Base-by-base conservation (phyloP, 1,139 yeast genomes). In the Pneumocystis canis region DNA sequence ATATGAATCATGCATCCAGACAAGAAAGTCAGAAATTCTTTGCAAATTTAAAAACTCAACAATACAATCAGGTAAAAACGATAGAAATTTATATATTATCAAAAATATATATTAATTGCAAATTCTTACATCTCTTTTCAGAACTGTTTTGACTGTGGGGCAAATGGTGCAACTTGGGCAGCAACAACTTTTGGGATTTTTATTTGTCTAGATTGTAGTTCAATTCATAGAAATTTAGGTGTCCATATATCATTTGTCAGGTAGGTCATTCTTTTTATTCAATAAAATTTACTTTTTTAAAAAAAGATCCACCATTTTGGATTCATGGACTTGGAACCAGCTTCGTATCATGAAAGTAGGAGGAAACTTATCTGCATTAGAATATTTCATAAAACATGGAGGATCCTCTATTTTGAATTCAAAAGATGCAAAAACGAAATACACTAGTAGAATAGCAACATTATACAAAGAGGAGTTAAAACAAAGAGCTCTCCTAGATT, bases 121-220 rank as follows among this genome's bases (percentile, higher is more conserved):
- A 5, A 7, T 47, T 5, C 31, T 47, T 47, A 47, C 54, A 47
- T 5, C n/a, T n/a, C n/a, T 47, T 47, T 47, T 28, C 25, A 47
- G 54, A 47, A 57, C 72, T 92, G 99, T 76, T 86, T 89, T 73
- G 99, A 92, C 75, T 94, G 98, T 75, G 81, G 80, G 56, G 95
- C 97, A 3, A 95, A 95, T 66, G 90, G 90, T 73, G 98, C 99
- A 7, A 96, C 94, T 71, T 92, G 99, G 99, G 96, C 98, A 3
- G 88, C 97, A 11, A 97, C 97, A 60, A 92, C 94, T 73, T 90
- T 89, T 75, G 99, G 98, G 63, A 85, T 90, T 66, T 89, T 89
- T 74, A 89, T 92, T 72, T 94, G 99, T 76, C 81, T 92, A 66
- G 98, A 92, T 75, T 92, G 98, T 79, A 96, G 97, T 56, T 97